phyloP scores from a whole-genome alignment of 306 rosid species.

The Arachis hypogaea region DNA sequence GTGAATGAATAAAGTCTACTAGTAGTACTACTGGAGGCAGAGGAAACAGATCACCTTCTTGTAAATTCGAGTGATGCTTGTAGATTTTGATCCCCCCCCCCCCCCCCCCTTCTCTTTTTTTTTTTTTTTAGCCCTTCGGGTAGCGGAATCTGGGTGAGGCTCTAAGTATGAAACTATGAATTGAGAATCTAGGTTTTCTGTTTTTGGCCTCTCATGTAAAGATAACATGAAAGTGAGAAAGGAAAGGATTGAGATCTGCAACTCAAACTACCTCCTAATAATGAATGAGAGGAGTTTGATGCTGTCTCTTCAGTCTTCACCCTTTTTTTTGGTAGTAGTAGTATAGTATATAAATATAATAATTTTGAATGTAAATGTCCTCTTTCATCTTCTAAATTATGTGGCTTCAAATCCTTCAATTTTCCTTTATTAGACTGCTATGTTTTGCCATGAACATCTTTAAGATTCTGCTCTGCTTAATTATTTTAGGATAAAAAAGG shows the following conservation, averaged over 20 bases:
- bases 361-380: conserved; percentile 12
- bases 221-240: background rate
- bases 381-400: conserved; percentile 4
- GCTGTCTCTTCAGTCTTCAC: background rate
- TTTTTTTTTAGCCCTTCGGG: background rate
- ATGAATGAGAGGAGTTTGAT: background rate
- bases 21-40: conserved; percentile 37
- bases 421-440: background rate
- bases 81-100: conserved; percentile 2
- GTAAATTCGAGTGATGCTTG: conserved; percentile 41
- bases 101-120: too few species aligned
- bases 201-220: background rate
- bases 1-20: background rate
- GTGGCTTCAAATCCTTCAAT: background rate
- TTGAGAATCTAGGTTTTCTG: conserved; percentile 13
- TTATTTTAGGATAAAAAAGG: too few species aligned
- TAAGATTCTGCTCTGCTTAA: too few species aligned
- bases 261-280: background rate
- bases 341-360: conserved; percentile 28
- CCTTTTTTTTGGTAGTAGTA: too few species aligned
- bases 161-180: conserved; percentile 11
- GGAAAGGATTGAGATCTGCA: conserved; percentile 2
- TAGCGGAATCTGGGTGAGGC: conserved; percentile 25
- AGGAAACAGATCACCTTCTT: conserved; percentile 38
- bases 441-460: background rate